phyloP scores from a whole-genome alignment of 192 early-diverging fungal species.

The Coemansia sp. region DNA sequence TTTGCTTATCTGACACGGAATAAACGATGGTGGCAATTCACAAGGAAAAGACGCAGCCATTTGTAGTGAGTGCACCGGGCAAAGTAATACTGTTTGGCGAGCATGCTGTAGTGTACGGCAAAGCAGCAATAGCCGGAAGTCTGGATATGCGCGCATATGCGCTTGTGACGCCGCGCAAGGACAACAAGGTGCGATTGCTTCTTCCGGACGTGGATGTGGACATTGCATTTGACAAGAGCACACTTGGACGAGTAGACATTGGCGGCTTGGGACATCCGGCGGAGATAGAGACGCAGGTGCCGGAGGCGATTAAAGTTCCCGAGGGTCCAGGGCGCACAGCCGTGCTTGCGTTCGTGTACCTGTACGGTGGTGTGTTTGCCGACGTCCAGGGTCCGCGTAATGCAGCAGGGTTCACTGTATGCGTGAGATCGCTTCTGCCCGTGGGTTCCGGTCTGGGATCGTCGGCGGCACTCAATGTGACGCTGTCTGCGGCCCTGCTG shows the following conservation, averaged over 20 bases:
- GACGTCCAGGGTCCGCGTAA: slow-evolving; percentile 1
- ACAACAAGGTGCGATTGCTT: slow-evolving; percentile 51
- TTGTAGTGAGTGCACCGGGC: slow-evolving; percentile 85
- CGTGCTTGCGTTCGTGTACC: slow-evolving; percentile 67
- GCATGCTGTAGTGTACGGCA: slow-evolving; percentile 94
- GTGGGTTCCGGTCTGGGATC: slow-evolving; percentile 94
- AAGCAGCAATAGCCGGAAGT: slow-evolving; percentile 81
- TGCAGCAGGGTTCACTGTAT: slow-evolving; percentile 56
- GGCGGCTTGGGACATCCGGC: slow-evolving; percentile 12
- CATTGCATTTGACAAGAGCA: slow-evolving; percentile 12
- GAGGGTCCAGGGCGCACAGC: slow-evolving; percentile 54
- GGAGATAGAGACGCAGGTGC: slow-evolving; percentile 24
- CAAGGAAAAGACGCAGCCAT: slow-evolving; percentile 15
- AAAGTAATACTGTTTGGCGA: slow-evolving; percentile 99
- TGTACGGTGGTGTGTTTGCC: slow-evolving; percentile 53
- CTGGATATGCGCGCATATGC: slow-evolving; percentile 76
- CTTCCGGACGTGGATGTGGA: slow-evolving; percentile 67
- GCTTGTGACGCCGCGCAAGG: slow-evolving; percentile 57
- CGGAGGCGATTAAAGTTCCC: slow-evolving; percentile 8
- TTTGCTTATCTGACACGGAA: background rate
- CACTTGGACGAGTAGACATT: slow-evolving; percentile 7
- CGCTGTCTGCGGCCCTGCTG: slow-evolving; percentile 75
- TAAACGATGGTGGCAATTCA: slow-evolving; percentile 24
- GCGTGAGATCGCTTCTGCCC: slow-evolving; percentile 75
- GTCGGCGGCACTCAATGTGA: slow-evolving; percentile 90